Percentiles rank a stretch among this genome's conserved stretches.
Evolutionary conservation across 75 land plant species (phyloP).

Genomic region (Adiantum capillusveneris): DNA sequence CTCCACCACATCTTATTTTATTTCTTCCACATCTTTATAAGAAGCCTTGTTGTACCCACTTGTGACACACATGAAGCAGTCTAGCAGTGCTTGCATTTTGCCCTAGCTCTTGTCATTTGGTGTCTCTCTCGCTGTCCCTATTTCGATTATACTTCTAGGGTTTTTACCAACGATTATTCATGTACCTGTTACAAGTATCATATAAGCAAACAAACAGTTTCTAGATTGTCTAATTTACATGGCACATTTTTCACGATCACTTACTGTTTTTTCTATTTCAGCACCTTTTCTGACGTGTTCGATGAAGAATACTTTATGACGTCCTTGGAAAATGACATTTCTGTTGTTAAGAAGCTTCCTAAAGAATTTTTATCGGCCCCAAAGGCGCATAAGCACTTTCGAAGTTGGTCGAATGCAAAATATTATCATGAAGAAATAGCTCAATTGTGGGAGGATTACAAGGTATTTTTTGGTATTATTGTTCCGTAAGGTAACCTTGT

Average conservation of each 20-base stretch:
- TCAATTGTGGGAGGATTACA: slow-evolving; percentile 59
- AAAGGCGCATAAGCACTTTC: slow-evolving; percentile 75
- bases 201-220: neutral
- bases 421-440: slow-evolving; percentile 72
- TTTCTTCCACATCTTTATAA: too few relatives aligned
- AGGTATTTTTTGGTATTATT: slow-evolving; percentile 33
- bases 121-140: too few relatives aligned
- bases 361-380: slow-evolving; percentile 49
- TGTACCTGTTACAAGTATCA: neutral
- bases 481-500: neutral
- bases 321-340: slow-evolving; percentile 62
- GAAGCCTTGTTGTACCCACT: too few relatives aligned
- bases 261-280: slow-evolving; percentile 21
- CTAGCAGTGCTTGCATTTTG: too few relatives aligned
- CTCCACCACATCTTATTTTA: too few relatives aligned
- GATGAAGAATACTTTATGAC: slow-evolving; percentile 83
- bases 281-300: slow-evolving; percentile 89
- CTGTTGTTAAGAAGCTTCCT: slow-evolving; percentile 70
- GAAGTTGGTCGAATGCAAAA: slow-evolving; percentile 70
- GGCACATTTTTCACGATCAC: neutral
- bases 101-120: too few relatives aligned
- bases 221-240: neutral
- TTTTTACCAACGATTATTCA: neutral
- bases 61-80: too few relatives aligned
- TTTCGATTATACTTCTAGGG: neutral